A percentile compares a stretch with the other conserved stretches of the same genome.
These are phyloP conservation scores for Apiospora kogelbergensis DNA, from an alignment of 2,329 filamentous ascomycete genomes.

Conservation along the genomic window DNA sequence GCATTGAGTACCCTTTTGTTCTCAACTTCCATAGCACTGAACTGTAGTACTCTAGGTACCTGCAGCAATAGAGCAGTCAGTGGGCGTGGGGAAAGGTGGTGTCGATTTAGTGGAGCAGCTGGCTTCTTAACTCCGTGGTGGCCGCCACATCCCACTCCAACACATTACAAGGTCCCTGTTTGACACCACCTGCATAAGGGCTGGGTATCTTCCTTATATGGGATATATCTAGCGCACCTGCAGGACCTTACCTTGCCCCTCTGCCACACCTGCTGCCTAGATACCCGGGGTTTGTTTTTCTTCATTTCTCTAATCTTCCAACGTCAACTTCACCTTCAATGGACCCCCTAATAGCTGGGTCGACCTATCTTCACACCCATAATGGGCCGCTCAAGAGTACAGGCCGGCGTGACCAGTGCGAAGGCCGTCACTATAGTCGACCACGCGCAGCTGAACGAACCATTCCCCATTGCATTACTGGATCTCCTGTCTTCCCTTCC, in stretches of 20 bases:
- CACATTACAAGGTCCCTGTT: background rate
- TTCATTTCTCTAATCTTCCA: background rate
- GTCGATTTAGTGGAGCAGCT: background rate
- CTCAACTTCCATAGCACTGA: background rate
- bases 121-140: slow-evolving; percentile 2
- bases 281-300: background rate
- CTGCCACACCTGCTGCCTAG: background rate
- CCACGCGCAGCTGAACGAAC: slow-evolving; percentile 9
- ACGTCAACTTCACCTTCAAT: background rate
- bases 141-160: background rate
- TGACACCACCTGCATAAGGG: slow-evolving; percentile 5
- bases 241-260: background rate
- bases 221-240: background rate
- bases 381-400: background rate
- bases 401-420: background rate
- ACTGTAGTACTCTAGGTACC: background rate
- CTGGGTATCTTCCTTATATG: background rate
- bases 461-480: background rate
- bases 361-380: background rate
- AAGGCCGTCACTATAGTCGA: background rate
- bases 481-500: slow-evolving; percentile 2
- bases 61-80: background rate
- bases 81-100: background rate
- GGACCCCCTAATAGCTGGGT: background rate
- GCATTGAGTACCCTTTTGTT: no score